Conservation (phyloP, 257 asterid species). For the Henckelia pumila region DNA sequence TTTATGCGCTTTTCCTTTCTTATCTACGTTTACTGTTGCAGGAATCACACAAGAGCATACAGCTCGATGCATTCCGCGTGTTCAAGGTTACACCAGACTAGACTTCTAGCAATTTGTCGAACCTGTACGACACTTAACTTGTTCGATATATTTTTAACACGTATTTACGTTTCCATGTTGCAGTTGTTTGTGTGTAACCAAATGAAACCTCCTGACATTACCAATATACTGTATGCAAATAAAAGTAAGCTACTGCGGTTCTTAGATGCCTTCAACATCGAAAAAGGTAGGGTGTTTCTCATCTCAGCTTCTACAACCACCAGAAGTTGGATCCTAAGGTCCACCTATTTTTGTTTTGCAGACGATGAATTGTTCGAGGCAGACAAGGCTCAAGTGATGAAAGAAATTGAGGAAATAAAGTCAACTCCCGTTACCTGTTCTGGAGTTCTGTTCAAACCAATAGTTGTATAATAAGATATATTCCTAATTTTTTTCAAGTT, state of each 20-base stretch:
- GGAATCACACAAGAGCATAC: conserved; percentile 88
- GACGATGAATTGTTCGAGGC: conserved; percentile 81
- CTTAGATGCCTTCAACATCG: not conserved
- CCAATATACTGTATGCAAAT: not conserved
- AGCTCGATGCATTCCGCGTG: conserved; percentile 76
- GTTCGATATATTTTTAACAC: not conserved
- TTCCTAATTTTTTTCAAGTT: not conserved
- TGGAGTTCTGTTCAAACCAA: conserved; percentile 45
- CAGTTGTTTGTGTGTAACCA: conserved; percentile 49
- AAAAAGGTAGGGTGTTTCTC: conserved; percentile 28
- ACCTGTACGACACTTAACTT: not conserved
- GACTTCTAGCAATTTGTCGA: not conserved
- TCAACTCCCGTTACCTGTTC: conserved; percentile 38
- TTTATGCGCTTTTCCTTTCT: no score
- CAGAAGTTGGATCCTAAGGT: no score
- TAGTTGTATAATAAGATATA: conserved; percentile 21
- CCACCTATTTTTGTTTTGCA: conserved; percentile 26
- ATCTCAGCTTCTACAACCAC: not conserved
- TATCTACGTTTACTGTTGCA: conserved; percentile 34
- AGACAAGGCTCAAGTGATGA: conserved; percentile 72
- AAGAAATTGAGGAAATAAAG: conserved; percentile 55
- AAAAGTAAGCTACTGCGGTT: conserved; percentile 13
- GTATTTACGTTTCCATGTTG: conserved; percentile 10
- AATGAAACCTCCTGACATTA: not conserved
- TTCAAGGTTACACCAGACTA: conserved; percentile 59